phyloP scores from a whole-genome alignment of 225 moss, liverwort and hornwort genomes.

The Pleurozium schreberi region DNA sequence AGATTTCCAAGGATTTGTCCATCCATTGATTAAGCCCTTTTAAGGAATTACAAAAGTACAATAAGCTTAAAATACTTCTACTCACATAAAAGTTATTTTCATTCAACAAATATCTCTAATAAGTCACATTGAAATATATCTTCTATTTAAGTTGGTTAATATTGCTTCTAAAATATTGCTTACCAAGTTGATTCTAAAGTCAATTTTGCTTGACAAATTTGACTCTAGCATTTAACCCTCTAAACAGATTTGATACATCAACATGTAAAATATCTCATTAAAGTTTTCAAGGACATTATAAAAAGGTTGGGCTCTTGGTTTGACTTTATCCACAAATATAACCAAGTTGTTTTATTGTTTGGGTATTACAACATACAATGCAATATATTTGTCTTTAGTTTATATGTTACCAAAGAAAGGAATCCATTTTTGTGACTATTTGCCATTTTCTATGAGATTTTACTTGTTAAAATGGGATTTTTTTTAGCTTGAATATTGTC shows the following conservation, averaged over 20 bases:
- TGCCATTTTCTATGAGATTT: neutral
- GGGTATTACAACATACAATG: neutral
- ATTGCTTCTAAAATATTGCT: no score
- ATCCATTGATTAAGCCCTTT: no score
- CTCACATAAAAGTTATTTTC: no score
- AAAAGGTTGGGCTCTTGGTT: neutral
- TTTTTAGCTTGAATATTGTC: neutral
- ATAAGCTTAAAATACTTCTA: rapidly evolving
- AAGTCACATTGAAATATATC: neutral
- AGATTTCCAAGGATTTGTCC: neutral
- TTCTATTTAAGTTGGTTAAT: no score
- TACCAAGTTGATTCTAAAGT: no score
- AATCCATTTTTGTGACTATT: neutral
- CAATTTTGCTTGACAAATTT: no score
- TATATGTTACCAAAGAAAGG: no score
- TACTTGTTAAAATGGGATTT: neutral
- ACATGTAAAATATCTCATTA: no score
- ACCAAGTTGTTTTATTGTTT: neutral
- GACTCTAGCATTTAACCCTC: no score
- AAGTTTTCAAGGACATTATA: neutral
- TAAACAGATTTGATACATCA: no score
- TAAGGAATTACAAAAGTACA: neutral
- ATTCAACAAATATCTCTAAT: neutral
- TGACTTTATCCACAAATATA: neutral
- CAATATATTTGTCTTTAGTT: neutral